Evolutionary conservation across 2,329 filamentous ascomycete species (phyloP).

Genomic region (Penicillium sp.): DNA sequence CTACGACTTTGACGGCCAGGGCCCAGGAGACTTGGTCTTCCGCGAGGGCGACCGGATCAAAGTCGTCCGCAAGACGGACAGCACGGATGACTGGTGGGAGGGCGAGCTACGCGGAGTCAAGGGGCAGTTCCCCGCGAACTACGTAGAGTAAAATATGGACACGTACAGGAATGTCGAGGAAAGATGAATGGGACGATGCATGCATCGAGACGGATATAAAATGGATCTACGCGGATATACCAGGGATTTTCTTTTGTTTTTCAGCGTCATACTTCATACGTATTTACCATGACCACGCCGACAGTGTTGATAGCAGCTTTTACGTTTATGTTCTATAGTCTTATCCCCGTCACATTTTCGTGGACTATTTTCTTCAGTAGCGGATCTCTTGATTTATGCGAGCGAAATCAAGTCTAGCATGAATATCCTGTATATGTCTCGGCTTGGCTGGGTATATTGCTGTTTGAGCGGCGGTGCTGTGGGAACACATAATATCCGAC

Average conservation of each 20-base stretch:
- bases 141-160: slow-evolving; percentile 53
- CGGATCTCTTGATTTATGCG: no score
- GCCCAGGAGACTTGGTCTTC: slow-evolving; percentile 68
- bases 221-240: not conserved
- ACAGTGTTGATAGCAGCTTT: no score
- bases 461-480: not conserved
- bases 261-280: no score
- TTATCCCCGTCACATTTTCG: no score
- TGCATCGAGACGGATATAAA: not conserved
- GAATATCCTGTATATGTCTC: no score
- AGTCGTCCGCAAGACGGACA: slow-evolving; percentile 73
- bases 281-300: no score
- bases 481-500: not conserved
- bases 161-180: no score
- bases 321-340: no score
- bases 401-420: no score
- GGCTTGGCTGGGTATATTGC: no score
- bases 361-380: no score
- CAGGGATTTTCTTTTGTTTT: not conserved
- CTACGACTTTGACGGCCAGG: slow-evolving; percentile 71
- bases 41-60: slow-evolving; percentile 73
- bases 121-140: slow-evolving; percentile 81
- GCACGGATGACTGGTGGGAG: slow-evolving; percentile 84
- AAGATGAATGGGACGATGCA: not conserved
- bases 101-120: slow-evolving; percentile 67